Base-by-base conservation (phyloP, 228 moss, liverwort and hornwort genomes). In the Sphagnum fallax region DNA sequence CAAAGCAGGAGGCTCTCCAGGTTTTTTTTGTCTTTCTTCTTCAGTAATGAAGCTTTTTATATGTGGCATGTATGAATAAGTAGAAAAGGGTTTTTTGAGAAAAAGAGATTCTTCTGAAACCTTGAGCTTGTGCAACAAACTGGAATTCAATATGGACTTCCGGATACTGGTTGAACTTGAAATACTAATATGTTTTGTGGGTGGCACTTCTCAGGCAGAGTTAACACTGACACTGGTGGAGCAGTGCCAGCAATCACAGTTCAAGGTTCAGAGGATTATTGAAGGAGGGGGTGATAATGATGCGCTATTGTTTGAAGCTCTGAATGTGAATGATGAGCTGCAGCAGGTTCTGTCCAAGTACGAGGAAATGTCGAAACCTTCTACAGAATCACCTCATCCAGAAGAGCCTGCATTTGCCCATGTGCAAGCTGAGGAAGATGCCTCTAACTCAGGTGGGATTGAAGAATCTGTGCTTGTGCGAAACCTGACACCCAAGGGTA, bases 1-100 rank as follows among this genome's bases (percentile, higher is more conserved):
- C 97, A 10, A 83, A 90, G 63, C 86, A 87, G 65, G 97, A 98
- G 76, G 88, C 85, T 63, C 83, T 90, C 6, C 80, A 88, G 79
- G 93, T 88, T 53, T 50, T 65, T 8, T 12, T 55, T 55, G 70
- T 15, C 57, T 32, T n/a, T 50, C 13, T 62, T 32, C 0, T 32
- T 32, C 32, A 11, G 61, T 10, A 4, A 6, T 65, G 65, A 4
- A 48, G 0, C 9, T 64, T 64, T 48, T 4, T 3, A 32, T 32
- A 32, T 32, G 2, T 32, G 32, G 32, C 32, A 32, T 32, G 32
- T 32, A 32, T 32, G 32, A 32, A 32, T 1, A 32, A 32, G 32
- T 32, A 32, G 32, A 32, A 32, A 32, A 32, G 32, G 32, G 32
- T 32, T 32, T 32, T 32, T 32, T 32, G 32, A 32, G 32, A 32